These are phyloP conservation scores for cucumber (Cucumis sativus) DNA, from an alignment of 306 rosid genomes.

Conservation along the genomic window Cucumber_9930_V3 NC_026659.2:15483001-15483500, in stretches of 20 bases:
- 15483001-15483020: too few relatives aligned
- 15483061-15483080: too few relatives aligned
- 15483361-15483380: not conserved
- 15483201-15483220: not conserved
- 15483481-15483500: too few relatives aligned
- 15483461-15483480: not conserved
- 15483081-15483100: too few relatives aligned
- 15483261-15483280: not conserved
- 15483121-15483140: too few relatives aligned
- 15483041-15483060: too few relatives aligned
- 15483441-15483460: not conserved
- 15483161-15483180: too few relatives aligned
- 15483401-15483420: not conserved
- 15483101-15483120: too few relatives aligned
- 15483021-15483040: too few relatives aligned
- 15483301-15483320: not conserved
- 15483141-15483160: too few relatives aligned
- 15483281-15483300: not conserved
- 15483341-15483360: not conserved
- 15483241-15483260: not conserved
- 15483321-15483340: not conserved
- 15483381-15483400: not conserved
- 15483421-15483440: not conserved
- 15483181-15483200: too few relatives aligned
- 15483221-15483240: not conserved